Percentiles rank a stretch among this genome's conserved stretches.
These are phyloP conservation scores for Canna indica DNA, from an alignment of 176 grass and related monocot genomes.

Conservation along the genomic window DNA sequence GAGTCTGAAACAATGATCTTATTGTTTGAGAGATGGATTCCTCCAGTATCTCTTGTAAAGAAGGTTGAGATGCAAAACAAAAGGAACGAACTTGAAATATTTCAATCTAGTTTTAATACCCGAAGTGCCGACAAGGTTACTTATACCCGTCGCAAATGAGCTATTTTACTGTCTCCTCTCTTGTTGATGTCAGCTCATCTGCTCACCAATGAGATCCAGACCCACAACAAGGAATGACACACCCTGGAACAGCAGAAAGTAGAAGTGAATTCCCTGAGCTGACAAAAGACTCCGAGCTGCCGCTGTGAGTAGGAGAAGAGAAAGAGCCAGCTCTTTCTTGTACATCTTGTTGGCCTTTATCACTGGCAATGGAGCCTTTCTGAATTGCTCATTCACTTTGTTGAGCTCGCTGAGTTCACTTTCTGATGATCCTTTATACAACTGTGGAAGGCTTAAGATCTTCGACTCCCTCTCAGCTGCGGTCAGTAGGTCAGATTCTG, in stretches of 20 bases:
- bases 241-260: slow-evolving; percentile 76
- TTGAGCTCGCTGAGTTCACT: slow-evolving; percentile 34
- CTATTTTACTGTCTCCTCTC: neutral
- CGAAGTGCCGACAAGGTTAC: neutral
- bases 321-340: slow-evolving; percentile 66
- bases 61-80: neutral
- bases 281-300: slow-evolving; percentile 59
- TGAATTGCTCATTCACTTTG: slow-evolving; percentile 19
- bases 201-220: slow-evolving; percentile 72
- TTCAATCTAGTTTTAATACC: neutral
- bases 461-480: slow-evolving; percentile 27
- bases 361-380: slow-evolving; percentile 3
- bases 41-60: neutral
- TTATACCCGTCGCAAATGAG: neutral
- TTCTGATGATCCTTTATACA: slow-evolving; percentile 46
- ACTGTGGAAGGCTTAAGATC: slow-evolving; percentile 18
- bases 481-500: slow-evolving; percentile 39
- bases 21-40: neutral
- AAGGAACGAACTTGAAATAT: neutral
- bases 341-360: slow-evolving; percentile 64
- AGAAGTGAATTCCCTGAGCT: slow-evolving; percentile 82
- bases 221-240: slow-evolving; percentile 64
- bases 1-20: neutral
- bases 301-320: slow-evolving; percentile 60
- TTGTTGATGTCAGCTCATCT: slow-evolving; percentile 25